phyloP scores from a whole-genome alignment of 306 rosid species.

The Ormosia semicastrata region DNA sequence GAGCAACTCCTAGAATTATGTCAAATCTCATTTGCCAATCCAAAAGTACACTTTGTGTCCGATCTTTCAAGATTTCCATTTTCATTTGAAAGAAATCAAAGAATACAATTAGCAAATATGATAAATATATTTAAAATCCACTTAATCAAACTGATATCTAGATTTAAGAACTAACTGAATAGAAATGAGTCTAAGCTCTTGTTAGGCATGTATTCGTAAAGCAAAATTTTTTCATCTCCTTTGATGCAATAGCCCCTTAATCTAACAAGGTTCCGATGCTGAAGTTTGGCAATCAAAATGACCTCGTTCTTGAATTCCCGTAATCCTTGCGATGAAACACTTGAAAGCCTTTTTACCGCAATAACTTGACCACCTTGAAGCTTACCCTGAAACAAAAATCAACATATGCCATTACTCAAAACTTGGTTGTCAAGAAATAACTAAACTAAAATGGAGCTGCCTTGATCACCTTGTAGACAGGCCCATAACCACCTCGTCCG shows the following conservation, averaged over 20 bases:
- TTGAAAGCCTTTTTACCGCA: slow-evolving; percentile 40
- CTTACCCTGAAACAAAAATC: slow-evolving; percentile 10
- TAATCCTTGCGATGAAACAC: slow-evolving; percentile 35
- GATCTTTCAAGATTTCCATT: background rate
- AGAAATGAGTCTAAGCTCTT: slow-evolving; percentile 39
- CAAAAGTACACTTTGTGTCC: background rate
- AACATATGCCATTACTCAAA: background rate
- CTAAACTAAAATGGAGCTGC: background rate
- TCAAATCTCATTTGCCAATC: slow-evolving; percentile 32
- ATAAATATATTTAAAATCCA: background rate
- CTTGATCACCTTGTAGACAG: slow-evolving; percentile 39
- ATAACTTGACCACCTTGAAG: slow-evolving; percentile 15
- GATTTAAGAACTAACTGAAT: slow-evolving; percentile 26
- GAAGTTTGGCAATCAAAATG: slow-evolving; percentile 41
- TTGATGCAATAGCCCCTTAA: slow-evolving; percentile 38
- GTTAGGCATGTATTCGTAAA: slow-evolving; percentile 44
- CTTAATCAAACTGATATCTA: background rate
- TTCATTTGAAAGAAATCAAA: background rate
- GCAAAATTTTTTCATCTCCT: slow-evolving; percentile 35
- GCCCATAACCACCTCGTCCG: slow-evolving; percentile 53
- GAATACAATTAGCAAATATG: background rate
- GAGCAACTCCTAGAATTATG: slow-evolving; percentile 29
- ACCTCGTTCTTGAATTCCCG: slow-evolving; percentile 13
- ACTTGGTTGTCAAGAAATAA: background rate
- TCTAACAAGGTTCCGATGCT: slow-evolving; percentile 42